Conservation (phyloP, 1,284 basidiomycete species). For the Crocinoboletus sp. region DNA sequence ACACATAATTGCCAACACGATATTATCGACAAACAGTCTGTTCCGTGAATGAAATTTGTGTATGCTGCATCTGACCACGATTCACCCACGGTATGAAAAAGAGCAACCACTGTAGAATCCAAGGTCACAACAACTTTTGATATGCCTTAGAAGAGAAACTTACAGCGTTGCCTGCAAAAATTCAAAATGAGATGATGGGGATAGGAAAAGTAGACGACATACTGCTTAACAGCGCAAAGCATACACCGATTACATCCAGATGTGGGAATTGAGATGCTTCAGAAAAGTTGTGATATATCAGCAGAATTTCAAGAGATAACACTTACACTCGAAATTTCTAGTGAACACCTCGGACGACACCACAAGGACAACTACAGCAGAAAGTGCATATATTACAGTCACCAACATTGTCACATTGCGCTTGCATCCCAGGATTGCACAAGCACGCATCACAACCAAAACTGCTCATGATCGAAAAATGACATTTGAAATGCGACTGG, state of each 20-base stretch:
- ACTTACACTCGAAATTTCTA: neutral
- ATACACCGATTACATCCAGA: slow-evolving; percentile 11
- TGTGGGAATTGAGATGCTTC: slow-evolving; percentile 7
- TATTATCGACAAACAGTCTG: slow-evolving; percentile 18
- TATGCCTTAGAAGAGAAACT: neutral
- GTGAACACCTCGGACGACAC: neutral
- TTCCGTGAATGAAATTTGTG: neutral
- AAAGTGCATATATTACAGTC: slow-evolving; percentile 13
- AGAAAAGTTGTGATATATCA: neutral
- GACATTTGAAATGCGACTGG: neutral
- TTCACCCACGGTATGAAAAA: slow-evolving; percentile 16
- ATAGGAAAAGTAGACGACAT: slow-evolving; percentile 1
- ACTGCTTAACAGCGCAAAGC: slow-evolving; percentile 4
- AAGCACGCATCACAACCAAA: slow-evolving; percentile 23
- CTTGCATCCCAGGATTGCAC: slow-evolving; percentile 16
- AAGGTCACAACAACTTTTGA: neutral
- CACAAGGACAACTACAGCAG: neutral
- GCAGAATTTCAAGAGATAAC: neutral
- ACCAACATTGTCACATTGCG: neutral
- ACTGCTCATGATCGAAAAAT: slow-evolving; percentile 12
- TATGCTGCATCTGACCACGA: neutral
- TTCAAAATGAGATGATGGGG: neutral
- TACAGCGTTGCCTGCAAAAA: slow-evolving; percentile 10
- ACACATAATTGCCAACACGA: slow-evolving; percentile 4
- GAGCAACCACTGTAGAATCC: slow-evolving; percentile 15